phyloP scores from a whole-genome alignment of 1,284 basidiomycete species.

The Phaffia rhodozyma region DNA sequence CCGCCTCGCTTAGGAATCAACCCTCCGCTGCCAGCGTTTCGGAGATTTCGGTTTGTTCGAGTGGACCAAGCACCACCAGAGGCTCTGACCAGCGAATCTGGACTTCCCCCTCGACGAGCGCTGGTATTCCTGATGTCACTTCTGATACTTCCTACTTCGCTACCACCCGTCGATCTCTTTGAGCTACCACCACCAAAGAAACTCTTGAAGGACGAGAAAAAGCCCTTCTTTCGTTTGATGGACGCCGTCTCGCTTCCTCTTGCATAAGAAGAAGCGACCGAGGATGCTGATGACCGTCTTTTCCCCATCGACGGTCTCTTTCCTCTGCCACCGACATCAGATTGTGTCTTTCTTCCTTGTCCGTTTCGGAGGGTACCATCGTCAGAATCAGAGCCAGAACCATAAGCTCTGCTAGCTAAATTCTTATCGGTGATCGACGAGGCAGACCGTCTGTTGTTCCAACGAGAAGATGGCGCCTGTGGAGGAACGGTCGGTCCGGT shows the following conservation, averaged over 20 bases:
- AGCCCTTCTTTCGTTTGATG: constrained; percentile 14
- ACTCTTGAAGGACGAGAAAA: constrained; percentile 14
- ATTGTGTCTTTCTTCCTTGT: constrained; percentile 1
- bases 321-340: constrained; percentile 11
- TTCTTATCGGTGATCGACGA: too few relatives aligned
- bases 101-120: neutral
- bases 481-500: constrained; percentile 8
- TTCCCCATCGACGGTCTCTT: neutral
- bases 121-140: too few relatives aligned
- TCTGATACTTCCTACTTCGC: too few relatives aligned
- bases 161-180: too few relatives aligned
- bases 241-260: constrained; percentile 10
- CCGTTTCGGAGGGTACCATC: constrained; percentile 11
- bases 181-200: constrained; percentile 3
- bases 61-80: constrained; percentile 11
- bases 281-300: neutral
- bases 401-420: neutral
- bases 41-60: constrained; percentile 14
- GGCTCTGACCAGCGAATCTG: neutral
- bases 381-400: constrained; percentile 13
- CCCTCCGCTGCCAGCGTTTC: neutral
- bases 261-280: neutral
- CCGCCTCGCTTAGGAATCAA: neutral
- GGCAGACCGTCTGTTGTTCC: neutral
- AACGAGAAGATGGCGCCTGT: neutral